Percentiles rank a stretch among this genome's conserved stretches.
Conservation (phyloP, 768 basidiomycete genomes). For the Suillus clintonianus region DNA sequence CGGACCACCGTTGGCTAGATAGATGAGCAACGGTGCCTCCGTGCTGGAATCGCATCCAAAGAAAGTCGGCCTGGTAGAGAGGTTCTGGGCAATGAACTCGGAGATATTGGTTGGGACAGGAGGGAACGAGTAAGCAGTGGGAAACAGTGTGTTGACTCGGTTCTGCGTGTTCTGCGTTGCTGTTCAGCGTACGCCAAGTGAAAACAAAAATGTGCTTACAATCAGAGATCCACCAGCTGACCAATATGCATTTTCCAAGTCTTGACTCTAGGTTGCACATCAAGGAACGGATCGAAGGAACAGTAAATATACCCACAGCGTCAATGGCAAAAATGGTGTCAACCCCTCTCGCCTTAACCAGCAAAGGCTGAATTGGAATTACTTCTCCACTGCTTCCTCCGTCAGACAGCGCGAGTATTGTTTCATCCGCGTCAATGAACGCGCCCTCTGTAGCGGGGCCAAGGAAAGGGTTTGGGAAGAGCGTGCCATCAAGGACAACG, state of each 20-base stretch:
- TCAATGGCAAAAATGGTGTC: constrained; percentile 16
- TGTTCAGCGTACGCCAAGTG: background rate
- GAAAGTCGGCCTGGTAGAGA: constrained; percentile 32
- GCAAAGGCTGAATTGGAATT: constrained; percentile 41
- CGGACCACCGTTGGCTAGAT: constrained; percentile 52
- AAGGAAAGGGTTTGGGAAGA: constrained; percentile 26
- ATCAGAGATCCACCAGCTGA: constrained; percentile 11
- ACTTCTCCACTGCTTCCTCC: constrained; percentile 36
- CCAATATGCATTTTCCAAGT: constrained; percentile 10
- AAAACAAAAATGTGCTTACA: background rate
- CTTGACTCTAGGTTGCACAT: constrained; percentile 4
- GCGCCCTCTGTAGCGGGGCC: constrained; percentile 18
- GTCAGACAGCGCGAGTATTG: constrained; percentile 28
- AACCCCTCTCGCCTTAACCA: constrained; percentile 37
- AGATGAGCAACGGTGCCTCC: constrained; percentile 48
- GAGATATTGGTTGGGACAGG: constrained; percentile 14
- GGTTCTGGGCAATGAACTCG: constrained; percentile 30
- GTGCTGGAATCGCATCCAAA: constrained; percentile 34
- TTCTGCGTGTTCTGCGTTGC: constrained; percentile 6
- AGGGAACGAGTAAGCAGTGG: constrained; percentile 14
- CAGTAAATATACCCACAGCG: constrained; percentile 1
- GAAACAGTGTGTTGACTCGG: constrained; percentile 8
- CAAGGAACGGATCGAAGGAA: constrained; percentile 13
- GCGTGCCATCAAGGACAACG: constrained; percentile 18
- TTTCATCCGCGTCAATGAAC: constrained; percentile 21